phyloP scores from a whole-genome alignment of 2,329 filamentous ascomycete species.

The Aureobasidium zeae region DNA sequence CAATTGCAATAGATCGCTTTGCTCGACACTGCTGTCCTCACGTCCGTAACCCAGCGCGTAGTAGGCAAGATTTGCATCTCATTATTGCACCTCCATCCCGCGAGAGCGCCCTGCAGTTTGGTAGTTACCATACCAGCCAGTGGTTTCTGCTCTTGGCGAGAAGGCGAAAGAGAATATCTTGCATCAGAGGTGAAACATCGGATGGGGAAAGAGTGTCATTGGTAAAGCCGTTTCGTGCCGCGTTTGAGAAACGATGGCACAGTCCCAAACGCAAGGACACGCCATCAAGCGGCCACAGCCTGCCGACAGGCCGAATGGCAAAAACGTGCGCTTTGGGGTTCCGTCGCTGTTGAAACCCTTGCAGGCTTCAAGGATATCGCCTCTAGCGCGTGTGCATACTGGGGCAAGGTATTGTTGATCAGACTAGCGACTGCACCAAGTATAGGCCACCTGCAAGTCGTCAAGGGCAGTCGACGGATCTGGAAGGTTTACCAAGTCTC shows the following conservation, averaged over 20 bases:
- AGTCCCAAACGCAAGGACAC: neutral
- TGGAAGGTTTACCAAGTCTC: neutral
- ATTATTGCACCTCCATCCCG: neutral
- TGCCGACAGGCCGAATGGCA: neutral
- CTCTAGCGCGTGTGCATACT: no score
- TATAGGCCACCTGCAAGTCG: no score
- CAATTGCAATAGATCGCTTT: conserved; percentile 3
- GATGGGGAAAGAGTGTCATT: conserved; percentile 4
- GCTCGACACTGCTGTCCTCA: conserved; percentile 1
- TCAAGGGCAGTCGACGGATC: neutral
- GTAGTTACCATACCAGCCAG: no score
- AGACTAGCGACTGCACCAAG: no score
- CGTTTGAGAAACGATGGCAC: conserved; percentile 11
- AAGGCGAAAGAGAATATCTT: neutral
- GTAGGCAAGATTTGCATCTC: neutral
- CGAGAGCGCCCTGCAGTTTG: conserved; percentile 6
- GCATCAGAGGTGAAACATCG: conserved; percentile 14
- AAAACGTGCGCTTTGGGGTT: conserved; percentile 9
- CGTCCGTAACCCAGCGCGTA: neutral
- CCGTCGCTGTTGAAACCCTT: neutral
- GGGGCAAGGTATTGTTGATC: no score
- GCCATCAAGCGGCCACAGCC: neutral
- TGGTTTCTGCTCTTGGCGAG: no score
- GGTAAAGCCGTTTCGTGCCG: conserved; percentile 5
- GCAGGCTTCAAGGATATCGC: neutral